Evolutionary conservation across 805 yeast species (phyloP), one percentile per base, ranked within the genome.

Genomic region (Sporopachydermia quercuum): DNA sequence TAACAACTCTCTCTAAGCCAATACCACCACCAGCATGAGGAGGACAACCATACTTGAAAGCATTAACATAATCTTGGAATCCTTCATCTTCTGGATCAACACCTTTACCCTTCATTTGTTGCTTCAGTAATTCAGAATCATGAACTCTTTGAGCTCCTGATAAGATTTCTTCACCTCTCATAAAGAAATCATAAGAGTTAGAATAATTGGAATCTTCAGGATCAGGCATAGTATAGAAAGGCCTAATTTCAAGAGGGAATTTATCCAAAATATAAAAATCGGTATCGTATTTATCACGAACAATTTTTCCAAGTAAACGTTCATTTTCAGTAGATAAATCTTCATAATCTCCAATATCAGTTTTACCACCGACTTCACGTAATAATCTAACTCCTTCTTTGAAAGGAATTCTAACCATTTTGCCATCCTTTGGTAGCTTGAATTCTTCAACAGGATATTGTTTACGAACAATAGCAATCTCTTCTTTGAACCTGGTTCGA

Each of bases 21-120:
- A 91, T 91, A 63, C 99, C 99, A 67, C 98, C 99, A 60, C 99
- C 99, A 27, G 95, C 99, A 55, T 91, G 99, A 38, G 99, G 98
- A 47, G 95, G 80, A 70, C 96, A 89, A 15, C 97, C 99, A 57
- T 79, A 89, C 37, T 74, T 66, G 69, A 91, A 91, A 14, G 96
- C 93, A 47, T 89, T 89, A 43, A 83, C 78, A 64, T 91, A 91
- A 57, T 91, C 97, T 57, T 71, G 71, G 51, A 89, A 65, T 47
- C 97, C 98, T 23, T 84, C 82, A 44, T 72, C 71, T 43, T 66
- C 65, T 43, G 94, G 83, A 56, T 84, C 83, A 41, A 91, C 76
- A 18, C 74, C 97, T 54, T 81, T 94, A 33, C 70, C 80, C 38
- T 60, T 66, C 81, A 91, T 76, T 66, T 97, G 77, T 64, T 81